Evolutionary conservation across 306 rosid genomes (phyloP), one percentile per base, ranked within the genome.

Genomic region (Inga oerstediana): DNA sequence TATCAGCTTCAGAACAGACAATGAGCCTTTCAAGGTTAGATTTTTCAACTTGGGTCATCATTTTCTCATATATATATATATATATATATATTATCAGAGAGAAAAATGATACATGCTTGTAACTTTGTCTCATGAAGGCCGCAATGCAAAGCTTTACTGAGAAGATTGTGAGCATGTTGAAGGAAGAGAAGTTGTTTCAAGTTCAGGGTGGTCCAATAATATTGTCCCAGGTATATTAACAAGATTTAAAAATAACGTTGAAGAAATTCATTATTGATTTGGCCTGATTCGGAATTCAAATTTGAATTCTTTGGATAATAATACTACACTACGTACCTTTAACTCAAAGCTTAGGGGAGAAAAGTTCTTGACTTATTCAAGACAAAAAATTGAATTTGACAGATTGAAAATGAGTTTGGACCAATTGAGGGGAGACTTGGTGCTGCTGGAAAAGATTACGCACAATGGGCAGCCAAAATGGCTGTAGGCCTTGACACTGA

Each of bases 351-450:
- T 30, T 65, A 2, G 39, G 32, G 20, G 43, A 30, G 71, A 32
- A 30, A 30, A 32, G 43, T 32, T 65, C n/a, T 14, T 34, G 8
- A 65, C 19, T 65, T 65, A 6, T 14, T 65, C n/a, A 65, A 30
- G 71, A 30, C 34, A 34, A 65, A 65, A 20, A 1, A 14, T 32
- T 59, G 62, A 62, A 75, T 72, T 84, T 81, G 88, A 75, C 89
- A 97, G 99, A 92, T 97, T 56, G 99, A 97, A 70, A 97, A 97
- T 78, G 99, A 97, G 85, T 94, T 3, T 84, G 99, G 98, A 87
- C 98, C 97, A 5, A 90, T 94, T 45, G 99, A 97, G 81, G 87
- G 97, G 97, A 93, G 88, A 88, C 92, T 92, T 78, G 97, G 97
- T 66, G 91, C 90, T 3, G 94, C 97, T 43, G 99, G 97, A n/a